Evolutionary conservation across 345 rosid genomes (phyloP), one percentile per base, ranked within the genome.

Genomic region (Citrus glauca): DNA sequence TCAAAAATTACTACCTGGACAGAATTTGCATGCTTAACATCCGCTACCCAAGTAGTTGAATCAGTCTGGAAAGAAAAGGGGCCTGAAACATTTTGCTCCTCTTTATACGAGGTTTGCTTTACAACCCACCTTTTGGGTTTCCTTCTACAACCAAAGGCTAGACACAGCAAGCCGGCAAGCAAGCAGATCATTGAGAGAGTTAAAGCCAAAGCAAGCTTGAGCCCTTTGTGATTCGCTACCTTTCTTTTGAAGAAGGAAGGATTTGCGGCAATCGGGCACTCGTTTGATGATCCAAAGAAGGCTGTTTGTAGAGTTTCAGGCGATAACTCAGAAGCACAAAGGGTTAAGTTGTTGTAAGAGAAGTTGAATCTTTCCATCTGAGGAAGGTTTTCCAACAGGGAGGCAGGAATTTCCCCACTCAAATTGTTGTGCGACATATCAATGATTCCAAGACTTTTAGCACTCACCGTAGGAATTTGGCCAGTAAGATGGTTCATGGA

Each of bases 41-140:
- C 97, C 42, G 98, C 98, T 2, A 95, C 91, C 98, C 98, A 93
- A 40, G 93, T 93, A 10, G 94, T 91, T 4, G 98, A 95, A 90
- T 95, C 98, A 0, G 97, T 90, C 75, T 95, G 94, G 85, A 93
- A 95, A 0, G 96, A 92, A 73, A 95, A 93, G 1, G 99, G 96
- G 33, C 98, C 98, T 0, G 97, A 92, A 80, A 95, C 85, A 38
- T 78, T 86, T 69, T 85, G 92, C 66, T 92, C 98, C 71, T 95
- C 98, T 73, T 88, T 93, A 27, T 81, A 89, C 5, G 93, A 84
- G 24, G 86, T 74, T 79, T 88, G 94, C 81, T 91, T 93, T 56
- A 85, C 89, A 27, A 82, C 87, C 89, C 91, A 91, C 59, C 50
- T 78, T 70, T 82, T 86, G 27, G 73, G 78, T 81, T 82, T 93